phyloP scores from a whole-genome alignment of 495 filamentous ascomycete genomes.

The Talaromyces nanjingensis region DNA sequence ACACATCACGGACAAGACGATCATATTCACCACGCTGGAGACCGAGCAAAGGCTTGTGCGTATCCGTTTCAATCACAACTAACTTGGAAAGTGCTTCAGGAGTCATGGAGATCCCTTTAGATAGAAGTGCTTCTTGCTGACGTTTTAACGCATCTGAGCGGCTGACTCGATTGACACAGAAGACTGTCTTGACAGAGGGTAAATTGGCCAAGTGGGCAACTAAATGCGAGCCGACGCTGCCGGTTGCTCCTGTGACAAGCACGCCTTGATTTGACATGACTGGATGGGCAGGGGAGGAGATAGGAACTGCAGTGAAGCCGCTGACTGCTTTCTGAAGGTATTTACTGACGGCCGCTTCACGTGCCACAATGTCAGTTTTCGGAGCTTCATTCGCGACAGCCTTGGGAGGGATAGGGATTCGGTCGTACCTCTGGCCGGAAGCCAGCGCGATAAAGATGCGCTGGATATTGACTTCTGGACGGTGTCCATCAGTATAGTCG shows the following conservation, averaged over 20 bases:
- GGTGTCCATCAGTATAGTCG: conserved; percentile 40
- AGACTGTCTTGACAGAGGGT: conserved; percentile 23
- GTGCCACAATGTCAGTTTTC: conserved; percentile 1
- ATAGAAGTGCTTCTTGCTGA: conserved; percentile 30
- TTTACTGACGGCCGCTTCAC: conserved; percentile 20
- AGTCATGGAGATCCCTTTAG: conserved; percentile 27
- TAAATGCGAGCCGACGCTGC: conserved; percentile 38
- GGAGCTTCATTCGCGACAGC: neutral
- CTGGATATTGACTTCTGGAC: conserved; percentile 33
- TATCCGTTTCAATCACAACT: conserved; percentile 40
- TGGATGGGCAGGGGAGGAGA: neutral
- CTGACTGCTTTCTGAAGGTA: conserved; percentile 21
- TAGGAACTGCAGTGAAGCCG: conserved; percentile 7
- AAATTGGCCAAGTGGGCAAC: conserved; percentile 23
- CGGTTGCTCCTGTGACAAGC: conserved; percentile 42
- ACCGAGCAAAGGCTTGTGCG: conserved; percentile 35
- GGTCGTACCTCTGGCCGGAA: neutral
- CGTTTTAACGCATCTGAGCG: conserved; percentile 18
- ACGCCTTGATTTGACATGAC: conserved; percentile 11
- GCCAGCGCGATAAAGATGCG: conserved; percentile 39
- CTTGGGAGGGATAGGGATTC: conserved; percentile 12
- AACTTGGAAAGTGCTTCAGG: conserved; percentile 27
- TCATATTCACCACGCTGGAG: conserved; percentile 31
- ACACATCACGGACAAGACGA: conserved; percentile 30
- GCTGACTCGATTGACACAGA: conserved; percentile 38